Evolutionary conservation across 345 rosid species (phyloP), one percentile per base, ranked within the genome.

Genomic region (Cardamine occulta): DNA sequence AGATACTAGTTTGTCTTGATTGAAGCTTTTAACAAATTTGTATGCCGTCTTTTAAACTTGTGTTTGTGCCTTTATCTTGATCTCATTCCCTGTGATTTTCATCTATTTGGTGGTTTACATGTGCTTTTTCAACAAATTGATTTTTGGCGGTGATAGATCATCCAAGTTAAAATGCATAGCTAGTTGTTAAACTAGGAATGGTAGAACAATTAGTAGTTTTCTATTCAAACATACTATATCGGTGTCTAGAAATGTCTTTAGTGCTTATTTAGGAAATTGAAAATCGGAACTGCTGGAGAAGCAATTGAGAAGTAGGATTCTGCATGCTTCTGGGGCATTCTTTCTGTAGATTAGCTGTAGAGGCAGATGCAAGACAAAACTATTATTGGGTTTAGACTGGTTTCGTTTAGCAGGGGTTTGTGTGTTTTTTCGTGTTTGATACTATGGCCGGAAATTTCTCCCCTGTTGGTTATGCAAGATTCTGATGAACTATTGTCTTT

Each of bases 401-500:
- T 37, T 72, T 29, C 4, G 12, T 29, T 17, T 72, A 1, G 69
- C 34, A 53, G 17, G 8, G 8, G 17, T 42, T 21, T 74, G 7
- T 24, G 35, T 44, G 66, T 45, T 51, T 66, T 19, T 66, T 19
- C 68, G 15, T 74, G 34, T 59, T 60, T 49, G 26, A 40, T 60
- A 19, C 26, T 6, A 29, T 68, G 69, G 8, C 37, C 0, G 14
- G 21, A 59, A 68, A 23, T 28, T 48, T 35, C 44, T 48, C 8
- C 26, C 26, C 17, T 67, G 40, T 67, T 14, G 56, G 18, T n/a
- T 44, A 21, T 52, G 59, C 13, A 28, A 14, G 73, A 37, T 63
- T 54, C 18, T 70, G 62, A 71, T 72, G 68, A 66, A 39, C 45
- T 70, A 42, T 35, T 76, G 53, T 63, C 54, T 48, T 13, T 31